phyloP scores from a whole-genome alignment of 345 rosid species.

The Salix exigua region DNA sequence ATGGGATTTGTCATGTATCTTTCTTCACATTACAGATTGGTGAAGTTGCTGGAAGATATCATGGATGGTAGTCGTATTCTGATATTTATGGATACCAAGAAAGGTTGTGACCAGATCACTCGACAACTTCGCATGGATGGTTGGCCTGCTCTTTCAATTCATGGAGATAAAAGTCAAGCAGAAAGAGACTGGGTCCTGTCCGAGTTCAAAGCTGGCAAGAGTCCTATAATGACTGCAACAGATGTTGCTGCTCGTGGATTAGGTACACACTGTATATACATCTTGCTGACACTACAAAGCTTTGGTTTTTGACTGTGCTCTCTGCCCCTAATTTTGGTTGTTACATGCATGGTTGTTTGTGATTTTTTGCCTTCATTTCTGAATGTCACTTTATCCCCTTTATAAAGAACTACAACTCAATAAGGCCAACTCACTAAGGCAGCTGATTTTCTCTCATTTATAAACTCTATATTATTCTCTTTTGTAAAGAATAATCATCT shows the following conservation, averaged over 20 bases:
- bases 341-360: background rate
- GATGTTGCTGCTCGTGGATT: constrained; percentile 99
- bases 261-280: constrained; percentile 41
- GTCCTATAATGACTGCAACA: constrained; percentile 99
- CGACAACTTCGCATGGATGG: constrained; percentile 99
- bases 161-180: constrained; percentile 99
- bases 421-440: too few relatives aligned
- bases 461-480: background rate
- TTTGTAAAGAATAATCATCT: background rate
- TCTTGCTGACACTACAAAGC: background rate
- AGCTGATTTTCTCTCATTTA: too few relatives aligned
- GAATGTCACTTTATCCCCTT: background rate
- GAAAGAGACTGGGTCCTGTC: constrained; percentile 99
- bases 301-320: background rate
- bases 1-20: background rate
- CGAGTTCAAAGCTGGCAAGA: constrained; percentile 94
- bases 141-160: constrained; percentile 98
- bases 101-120: constrained; percentile 96
- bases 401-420: background rate
- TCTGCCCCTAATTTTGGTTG: background rate
- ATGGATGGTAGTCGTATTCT: constrained; percentile 99
- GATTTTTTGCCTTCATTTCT: background rate
- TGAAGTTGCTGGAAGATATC: constrained; percentile 92
- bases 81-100: constrained; percentile 95
- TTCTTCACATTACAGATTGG: constrained; percentile 50